Evolutionary conservation across 805 yeast species (phyloP), one percentile per base, ranked within the genome.

Genomic region (Jamesozyma piceae): DNA sequence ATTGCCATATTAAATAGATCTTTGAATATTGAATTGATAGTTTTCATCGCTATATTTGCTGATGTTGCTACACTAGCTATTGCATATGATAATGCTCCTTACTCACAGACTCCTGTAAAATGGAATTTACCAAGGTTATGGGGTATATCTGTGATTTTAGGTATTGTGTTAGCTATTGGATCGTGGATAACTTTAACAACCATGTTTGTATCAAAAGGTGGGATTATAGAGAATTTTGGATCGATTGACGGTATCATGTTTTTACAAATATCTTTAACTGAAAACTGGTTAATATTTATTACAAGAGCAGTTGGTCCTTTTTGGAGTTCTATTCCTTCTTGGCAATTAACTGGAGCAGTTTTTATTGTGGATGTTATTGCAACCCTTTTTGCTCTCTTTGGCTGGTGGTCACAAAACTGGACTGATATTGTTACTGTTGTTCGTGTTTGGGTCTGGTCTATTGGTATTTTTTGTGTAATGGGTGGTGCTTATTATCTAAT

Each of bases 381-480:
- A 54, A 88, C 96, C 49, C 75, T 84, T 77, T 88, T 88, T 80
- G 72, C 88, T 61, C 69, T 86, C 63, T 88, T 86, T 79, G 96
- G 96, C 60, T 88, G 95, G 95, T 88, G 92, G 90, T 82, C 94
- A 54, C 95, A 85, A 71, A 89, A 88, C 80, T 86, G 92, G 88
- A 88, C 90, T 66, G 95, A 90, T 71, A 82, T 88, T 55, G 95
- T 88, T 56, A 81, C 96, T 42, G 94, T 88, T 64, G 88, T 81
- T 67, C 82, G 95, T 76, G 79, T 84, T 71, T 88, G 94, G 92
- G 71, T 88, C 64, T 87, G 85, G 86, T 87, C 96, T 49, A 81
- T 88, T 74, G 96, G 96, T 78, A 81, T 84, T 70, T 88, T 88
- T 89, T 88, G 95, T 77, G 78, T 81, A 69, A 69, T 87, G 74